Evolutionary conservation across 257 asterid species (phyloP).

Genomic region (Solanum chmielewskii): DNA sequence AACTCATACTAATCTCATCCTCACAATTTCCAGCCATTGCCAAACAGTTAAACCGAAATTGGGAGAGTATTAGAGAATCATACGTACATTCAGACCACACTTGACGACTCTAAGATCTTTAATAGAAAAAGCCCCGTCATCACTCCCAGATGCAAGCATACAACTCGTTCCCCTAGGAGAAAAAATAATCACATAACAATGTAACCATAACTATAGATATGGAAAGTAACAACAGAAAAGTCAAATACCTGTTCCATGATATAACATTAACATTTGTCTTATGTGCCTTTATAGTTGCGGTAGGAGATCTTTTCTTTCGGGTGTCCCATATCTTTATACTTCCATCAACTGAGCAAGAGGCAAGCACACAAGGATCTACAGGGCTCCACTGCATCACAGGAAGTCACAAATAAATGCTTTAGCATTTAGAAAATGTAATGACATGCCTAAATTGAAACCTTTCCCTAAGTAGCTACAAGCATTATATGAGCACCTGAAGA

Average conservation of each 20-base stretch:
- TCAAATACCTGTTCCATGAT: slow-evolving; percentile 84
- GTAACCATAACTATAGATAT: background rate
- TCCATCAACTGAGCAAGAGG: slow-evolving; percentile 92
- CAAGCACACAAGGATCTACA: slow-evolving; percentile 64
- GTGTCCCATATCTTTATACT: slow-evolving; percentile 76
- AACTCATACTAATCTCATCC: background rate
- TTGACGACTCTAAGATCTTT: slow-evolving; percentile 76
- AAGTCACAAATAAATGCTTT: background rate
- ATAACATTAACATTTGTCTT: slow-evolving; percentile 88
- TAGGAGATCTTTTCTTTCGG: slow-evolving; percentile 74
- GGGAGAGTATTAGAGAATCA: background rate
- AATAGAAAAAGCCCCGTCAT: slow-evolving; percentile 80
- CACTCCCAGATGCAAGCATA: slow-evolving; percentile 88
- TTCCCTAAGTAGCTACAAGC: too few relatives aligned
- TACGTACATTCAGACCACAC: slow-evolving; percentile 17
- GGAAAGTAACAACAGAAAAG: background rate
- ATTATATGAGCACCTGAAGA: slow-evolving; percentile 38
- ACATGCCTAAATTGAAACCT: background rate
- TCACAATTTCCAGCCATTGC: background rate
- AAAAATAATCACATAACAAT: slow-evolving; percentile 3
- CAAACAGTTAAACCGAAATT: background rate
- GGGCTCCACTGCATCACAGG: slow-evolving; percentile 78
- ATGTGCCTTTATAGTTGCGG: slow-evolving; percentile 62
- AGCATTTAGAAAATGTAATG: background rate
- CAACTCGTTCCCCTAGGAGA: slow-evolving; percentile 17